Evolutionary conservation across 192 early-diverging fungal species (phyloP), one percentile per base, ranked within the genome.

Genomic region (Chytriomyces sp.): DNA sequence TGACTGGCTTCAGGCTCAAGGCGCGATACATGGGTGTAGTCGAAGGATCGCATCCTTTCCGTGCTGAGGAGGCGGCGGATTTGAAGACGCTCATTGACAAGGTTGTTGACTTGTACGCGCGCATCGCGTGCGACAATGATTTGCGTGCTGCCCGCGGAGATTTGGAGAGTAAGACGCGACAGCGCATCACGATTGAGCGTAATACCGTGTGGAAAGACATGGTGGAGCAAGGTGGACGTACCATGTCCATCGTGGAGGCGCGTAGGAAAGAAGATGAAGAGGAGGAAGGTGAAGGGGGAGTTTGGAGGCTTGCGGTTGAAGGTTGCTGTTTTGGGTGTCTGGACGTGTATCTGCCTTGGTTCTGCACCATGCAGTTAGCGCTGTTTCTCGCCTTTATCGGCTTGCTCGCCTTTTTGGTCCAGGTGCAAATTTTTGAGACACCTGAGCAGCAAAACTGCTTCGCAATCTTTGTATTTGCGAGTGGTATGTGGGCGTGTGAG

Each of bases 171-270:
- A 88, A 92, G 76, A 80, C 96, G 75, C 86, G 94, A 59, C 94
- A 96, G 75, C 90, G 92, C 41, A 90, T 98, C 72, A 92, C 94
- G 3, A 96, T 92, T 91, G 94, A 98, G 79, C 89, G 96, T 74
- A 98, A 96, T 80, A 98, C 96, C 0, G 89, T 98, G 28, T 98
- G 96, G 96, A 85, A 93, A 68, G 96, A 98, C 76, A 94, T 98
- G 93, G 91, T 98, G 53, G 66, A 68, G 36, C 36, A 25, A 7
- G 66, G 66, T 31, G 66, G 66, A 6, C 49, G 66, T 19, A 68
- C 66, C 28, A 68, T 68, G 66, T 68, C 66, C 31, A 68, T 68
- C 56, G 54, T 68, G 12, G 66, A 68, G 34, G 66, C 66, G n/a
- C 66, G 66, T 22, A 53, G 66, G 40, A 68, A 68, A 39, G 75